Conservation (phyloP, 2,329 filamentous ascomycete genomes). For the Elsinoe arachidis region DNA sequence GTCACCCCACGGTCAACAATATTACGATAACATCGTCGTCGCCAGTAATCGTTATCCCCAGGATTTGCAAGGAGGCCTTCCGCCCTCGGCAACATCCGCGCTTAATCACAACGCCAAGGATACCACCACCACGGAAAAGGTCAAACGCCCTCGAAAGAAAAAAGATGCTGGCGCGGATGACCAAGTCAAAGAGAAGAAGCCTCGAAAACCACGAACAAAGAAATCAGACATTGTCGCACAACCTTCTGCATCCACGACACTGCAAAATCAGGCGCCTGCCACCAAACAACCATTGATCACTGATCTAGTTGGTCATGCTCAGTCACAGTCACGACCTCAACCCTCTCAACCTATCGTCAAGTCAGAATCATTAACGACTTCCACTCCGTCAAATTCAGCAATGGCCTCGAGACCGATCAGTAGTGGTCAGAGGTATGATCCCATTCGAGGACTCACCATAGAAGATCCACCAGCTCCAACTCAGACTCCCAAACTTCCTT, state of each 20-base stretch:
- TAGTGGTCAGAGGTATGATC: conserved; percentile 80
- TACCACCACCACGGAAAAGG: conserved; percentile 24
- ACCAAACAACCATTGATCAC: conserved; percentile 34
- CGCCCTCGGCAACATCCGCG: conserved; percentile 26
- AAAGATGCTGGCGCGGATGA: conserved; percentile 28
- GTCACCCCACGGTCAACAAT: conserved; percentile 16
- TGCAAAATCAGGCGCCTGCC: conserved; percentile 22
- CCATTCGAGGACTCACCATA: conserved; percentile 61
- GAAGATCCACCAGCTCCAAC: conserved; percentile 20
- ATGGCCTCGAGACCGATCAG: conserved; percentile 48
- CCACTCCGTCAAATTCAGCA: conserved; percentile 23
- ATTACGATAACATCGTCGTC: conserved; percentile 22
- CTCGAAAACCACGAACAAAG: conserved; percentile 38
- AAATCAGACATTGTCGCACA: conserved; percentile 25
- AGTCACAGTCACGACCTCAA: conserved; percentile 18
- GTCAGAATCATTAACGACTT: conserved; percentile 22
- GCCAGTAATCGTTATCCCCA: conserved; percentile 18
- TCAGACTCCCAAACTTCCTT: conserved; percentile 19
- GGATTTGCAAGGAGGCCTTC: conserved; percentile 27
- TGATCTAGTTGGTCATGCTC: conserved; percentile 28
- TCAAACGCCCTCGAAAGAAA: conserved; percentile 33
- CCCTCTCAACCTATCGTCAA: conserved; percentile 13
- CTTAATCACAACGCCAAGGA: conserved; percentile 30
- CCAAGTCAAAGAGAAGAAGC: conserved; percentile 34
- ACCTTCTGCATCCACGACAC: neutral